Percentiles rank a stretch among this genome's conserved stretches.
These are phyloP conservation scores for Omphalotus guepiniiformis DNA, from an alignment of 768 basidiomycete species.

Conservation along the genomic window DNA sequence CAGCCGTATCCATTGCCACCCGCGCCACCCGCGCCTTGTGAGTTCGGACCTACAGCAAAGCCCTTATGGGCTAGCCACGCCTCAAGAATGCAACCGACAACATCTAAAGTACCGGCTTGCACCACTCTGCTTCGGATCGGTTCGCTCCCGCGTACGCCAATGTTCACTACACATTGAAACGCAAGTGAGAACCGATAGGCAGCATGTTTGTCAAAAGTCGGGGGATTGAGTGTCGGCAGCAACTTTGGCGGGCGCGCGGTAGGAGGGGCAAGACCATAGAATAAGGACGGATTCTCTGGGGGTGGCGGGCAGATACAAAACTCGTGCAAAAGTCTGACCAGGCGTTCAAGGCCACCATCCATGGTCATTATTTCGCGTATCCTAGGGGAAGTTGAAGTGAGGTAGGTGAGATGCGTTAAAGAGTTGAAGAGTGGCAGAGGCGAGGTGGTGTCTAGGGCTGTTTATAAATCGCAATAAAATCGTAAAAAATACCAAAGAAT, in stretches of 20 bases:
- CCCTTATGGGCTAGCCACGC: conserved; percentile 89
- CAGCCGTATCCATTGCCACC: not conserved
- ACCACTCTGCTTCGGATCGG: conserved; percentile 88
- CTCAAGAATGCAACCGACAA: conserved; percentile 91
- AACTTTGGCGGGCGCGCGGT: conserved; percentile 51
- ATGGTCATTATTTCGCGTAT: conserved; percentile 98
- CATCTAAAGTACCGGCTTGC: conserved; percentile 89
- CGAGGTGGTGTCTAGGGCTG: conserved; percentile 51
- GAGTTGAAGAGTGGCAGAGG: conserved; percentile 84
- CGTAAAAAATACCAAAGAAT: conserved; percentile 12
- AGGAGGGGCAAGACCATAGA: conserved; percentile 77
- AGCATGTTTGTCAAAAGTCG: conserved; percentile 73
- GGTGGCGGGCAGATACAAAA: conserved; percentile 82
- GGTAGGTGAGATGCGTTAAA: conserved; percentile 90
- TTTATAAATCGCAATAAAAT: conserved; percentile 9
- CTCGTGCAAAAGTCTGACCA: conserved; percentile 87
- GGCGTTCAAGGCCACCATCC: conserved; percentile 95
- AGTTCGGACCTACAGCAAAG: conserved; percentile 78
- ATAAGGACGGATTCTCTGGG: conserved; percentile 68
- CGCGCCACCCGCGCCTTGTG: conserved; percentile 58
- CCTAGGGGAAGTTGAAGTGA: conserved; percentile 94
- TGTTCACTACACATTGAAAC: conserved; percentile 96
- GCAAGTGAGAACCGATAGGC: conserved; percentile 89
- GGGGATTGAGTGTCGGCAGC: conserved; percentile 61
- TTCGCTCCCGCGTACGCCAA: conserved; percentile 94